Conservation (phyloP, 352 stramenopile genomes). For the Phytopythium montanum region DNA sequence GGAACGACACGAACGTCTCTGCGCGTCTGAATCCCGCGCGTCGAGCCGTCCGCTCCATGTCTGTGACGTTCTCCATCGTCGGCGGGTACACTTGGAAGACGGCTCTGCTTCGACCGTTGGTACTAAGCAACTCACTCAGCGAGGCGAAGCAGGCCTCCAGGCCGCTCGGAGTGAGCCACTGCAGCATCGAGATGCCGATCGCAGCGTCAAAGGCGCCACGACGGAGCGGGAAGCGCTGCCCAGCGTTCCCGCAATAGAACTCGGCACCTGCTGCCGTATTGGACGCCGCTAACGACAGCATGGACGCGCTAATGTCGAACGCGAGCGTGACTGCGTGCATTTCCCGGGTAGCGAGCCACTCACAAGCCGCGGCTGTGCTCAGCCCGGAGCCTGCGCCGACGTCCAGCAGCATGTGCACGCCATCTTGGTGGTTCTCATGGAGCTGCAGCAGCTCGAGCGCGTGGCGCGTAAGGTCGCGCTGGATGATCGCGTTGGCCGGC, state of each 20-base stretch:
- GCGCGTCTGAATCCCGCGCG: constrained; percentile 43
- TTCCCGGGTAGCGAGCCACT: constrained; percentile 41
- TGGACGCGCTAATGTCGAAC: constrained; percentile 75
- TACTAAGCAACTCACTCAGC: constrained; percentile 29
- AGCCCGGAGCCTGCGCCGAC: constrained; percentile 67
- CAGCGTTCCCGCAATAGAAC: constrained; percentile 70
- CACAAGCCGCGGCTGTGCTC: constrained; percentile 47
- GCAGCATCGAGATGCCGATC: constrained; percentile 81
- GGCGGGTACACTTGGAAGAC: constrained; percentile 78
- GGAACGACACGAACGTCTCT: constrained; percentile 67
- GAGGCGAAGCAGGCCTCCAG: constrained; percentile 59
- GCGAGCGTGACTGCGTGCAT: constrained; percentile 41
- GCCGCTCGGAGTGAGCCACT: constrained; percentile 66
- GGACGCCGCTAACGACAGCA: constrained; percentile 44
- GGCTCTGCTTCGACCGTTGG: constrained; percentile 11
- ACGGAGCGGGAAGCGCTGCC: constrained; percentile 56
- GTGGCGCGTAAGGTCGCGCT: constrained; percentile 62
- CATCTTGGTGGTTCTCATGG: background rate
- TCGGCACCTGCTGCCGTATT: constrained; percentile 10
- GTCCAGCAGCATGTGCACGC: constrained; percentile 51
- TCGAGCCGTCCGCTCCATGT: constrained; percentile 52
- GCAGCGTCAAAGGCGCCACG: constrained; percentile 32
- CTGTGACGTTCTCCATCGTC: constrained; percentile 39
- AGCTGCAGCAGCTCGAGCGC: constrained; percentile 48
- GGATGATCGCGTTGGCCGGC: constrained; percentile 57